Evolutionary conservation across 495 filamentous ascomycete species (phyloP), one percentile per base, ranked within the genome.

Genomic region (Lasiosphaeria hispida): DNA sequence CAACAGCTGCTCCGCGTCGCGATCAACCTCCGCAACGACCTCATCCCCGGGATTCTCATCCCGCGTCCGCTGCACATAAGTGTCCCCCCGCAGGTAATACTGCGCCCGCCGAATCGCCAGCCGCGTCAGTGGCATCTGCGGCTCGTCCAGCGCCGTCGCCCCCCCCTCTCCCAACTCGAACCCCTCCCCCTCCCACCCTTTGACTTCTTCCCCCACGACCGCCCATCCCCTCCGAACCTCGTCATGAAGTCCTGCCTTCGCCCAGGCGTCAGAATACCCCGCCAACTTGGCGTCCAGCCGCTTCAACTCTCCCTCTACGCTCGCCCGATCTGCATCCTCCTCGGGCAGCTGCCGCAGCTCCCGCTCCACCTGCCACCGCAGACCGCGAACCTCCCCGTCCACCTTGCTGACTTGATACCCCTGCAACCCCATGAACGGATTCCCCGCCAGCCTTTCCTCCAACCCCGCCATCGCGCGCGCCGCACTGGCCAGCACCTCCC

Each of bases 131-230:
- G 41, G 53, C 41, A 56, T 45, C n/a, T n/a, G n/a, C n/a, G n/a
- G n/a, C n/a, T n/a, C n/a, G n/a, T n/a, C n/a, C n/a, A n/a, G n/a
- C n/a, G n/a, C n/a, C n/a, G n/a, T n/a, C n/a, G n/a, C n/a, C n/a
- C n/a, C n/a, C n/a, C n/a, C n/a, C n/a, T n/a, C n/a, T n/a, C n/a
- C n/a, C n/a, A n/a, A n/a, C n/a, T n/a, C n/a, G n/a, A n/a, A n/a
- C n/a, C n/a, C n/a, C n/a, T n/a, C n/a, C n/a, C n/a, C n/a, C 30
- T 56, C 53, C 53, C 53, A 56, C 23, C 41, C 53, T 9, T 34
- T 5, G 11, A 56, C 11, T 5, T 45, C 42, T 34, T 45, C 13
- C 15, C 3, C 13, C 4, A 39, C 37, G 19, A 37, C 17, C 30
- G 47, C 19, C 53, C 53, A 56, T 5, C 36, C 42, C 41, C 17